These are phyloP conservation scores for Breviolum minutum DNA, from an alignment of 73 alveolate species.

Conservation along the genomic window DNA sequence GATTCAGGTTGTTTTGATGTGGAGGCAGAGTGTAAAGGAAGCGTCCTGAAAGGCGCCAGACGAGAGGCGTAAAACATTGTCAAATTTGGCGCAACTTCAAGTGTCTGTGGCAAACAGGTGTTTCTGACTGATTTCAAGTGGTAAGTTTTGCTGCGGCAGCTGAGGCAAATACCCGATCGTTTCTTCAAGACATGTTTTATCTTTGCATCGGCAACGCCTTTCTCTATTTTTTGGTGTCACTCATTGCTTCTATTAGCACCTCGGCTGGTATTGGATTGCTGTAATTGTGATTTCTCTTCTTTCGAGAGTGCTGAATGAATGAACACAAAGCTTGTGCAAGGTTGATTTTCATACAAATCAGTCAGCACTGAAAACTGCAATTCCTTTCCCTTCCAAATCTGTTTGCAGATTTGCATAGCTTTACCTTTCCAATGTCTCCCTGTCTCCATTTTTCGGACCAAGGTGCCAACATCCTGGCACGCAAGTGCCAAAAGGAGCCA, in stretches of 20 bases:
- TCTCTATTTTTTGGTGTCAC: constrained; percentile 40
- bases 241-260: constrained; percentile 56
- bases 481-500: constrained; percentile 54
- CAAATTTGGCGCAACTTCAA: too few species aligned
- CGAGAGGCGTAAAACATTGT: not conserved
- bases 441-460: not conserved
- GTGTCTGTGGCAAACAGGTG: not conserved
- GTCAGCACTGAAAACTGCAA: too few species aligned
- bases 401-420: too few species aligned
- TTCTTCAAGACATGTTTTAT: constrained; percentile 20
- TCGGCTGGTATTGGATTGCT: not conserved
- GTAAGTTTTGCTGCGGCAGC: not conserved
- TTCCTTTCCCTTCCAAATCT: too few species aligned
- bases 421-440: too few species aligned
- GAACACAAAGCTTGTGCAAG: too few species aligned
- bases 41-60: not conserved
- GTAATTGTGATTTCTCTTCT: too few species aligned
- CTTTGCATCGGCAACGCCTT: constrained; percentile 64
- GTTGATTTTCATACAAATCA: too few species aligned
- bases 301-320: too few species aligned
- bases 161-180: constrained; percentile 13
- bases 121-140: not conserved
- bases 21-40: not conserved
- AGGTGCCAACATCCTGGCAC: constrained; percentile 68
- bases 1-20: not conserved